Evolutionary conservation across 2,329 filamentous ascomycete species (phyloP), one percentile per base, ranked within the genome.

Genomic region (Aureobasidium subglaciale): DNA sequence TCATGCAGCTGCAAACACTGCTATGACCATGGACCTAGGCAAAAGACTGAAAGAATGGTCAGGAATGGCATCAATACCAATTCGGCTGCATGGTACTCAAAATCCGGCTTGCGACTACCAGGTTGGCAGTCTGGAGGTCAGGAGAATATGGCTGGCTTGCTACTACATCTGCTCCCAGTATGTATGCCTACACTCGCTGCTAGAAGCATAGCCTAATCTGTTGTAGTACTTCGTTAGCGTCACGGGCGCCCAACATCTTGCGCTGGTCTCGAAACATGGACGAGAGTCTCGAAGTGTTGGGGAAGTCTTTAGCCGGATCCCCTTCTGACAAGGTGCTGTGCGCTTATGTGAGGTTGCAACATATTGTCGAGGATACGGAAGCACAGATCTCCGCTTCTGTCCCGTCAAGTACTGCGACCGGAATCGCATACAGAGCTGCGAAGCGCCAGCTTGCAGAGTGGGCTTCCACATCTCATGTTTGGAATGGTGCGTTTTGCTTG

Each of bases 271-370:
- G 46, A 2, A n/a, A 50, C 3, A 50, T 37, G 30, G 46, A 50
- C 9, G 46, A 50, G 10, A 37, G 32, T 24, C 20, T 49, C 4
- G 45, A 49, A 37, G 45, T 37, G n/a, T 16, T 49, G 32, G 20
- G n/a, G 8, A 16, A 4, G 1, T 35, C 18, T 16, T 30, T 30
- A n/a, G 32, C 30, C 13, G 16, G 25, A 24, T 13, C 16, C 9
- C 5, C 29, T 11, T 49, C 45, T 10, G 45, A 49, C 8, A 43
- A 43, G 41, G 5, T 29, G 0, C 16, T 45, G 11, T 45, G 42
- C 27, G n/a, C 27, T 32, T 11, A 45, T 15, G 5, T 45, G 7
- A 18, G 20, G 1, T 20, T 45, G 10, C 42, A 45, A 7, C 27
- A 45, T n/a, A 22, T 45, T 3, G 16, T 45, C 2, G 42, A 22